Evolutionary conservation across 768 basidiomycete genomes (phyloP).

Genomic region (Hypsizygus marmoreus): DNA sequence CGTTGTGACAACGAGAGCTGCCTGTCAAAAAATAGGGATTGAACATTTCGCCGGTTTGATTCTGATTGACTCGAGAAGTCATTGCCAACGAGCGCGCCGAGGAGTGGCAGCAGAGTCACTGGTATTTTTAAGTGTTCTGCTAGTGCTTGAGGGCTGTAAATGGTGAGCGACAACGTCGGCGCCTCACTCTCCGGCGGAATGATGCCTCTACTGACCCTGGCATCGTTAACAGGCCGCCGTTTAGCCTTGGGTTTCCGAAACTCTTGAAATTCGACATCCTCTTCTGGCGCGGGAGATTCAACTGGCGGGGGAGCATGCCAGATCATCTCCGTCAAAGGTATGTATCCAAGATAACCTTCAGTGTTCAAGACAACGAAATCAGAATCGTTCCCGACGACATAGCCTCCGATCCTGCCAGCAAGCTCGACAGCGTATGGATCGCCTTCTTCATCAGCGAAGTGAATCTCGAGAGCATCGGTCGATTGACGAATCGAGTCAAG

Average conservation of each 20-base stretch:
- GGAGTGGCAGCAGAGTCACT: conserved; percentile 69
- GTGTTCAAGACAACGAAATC: conserved; percentile 80
- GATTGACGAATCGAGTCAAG: conserved; percentile 41
- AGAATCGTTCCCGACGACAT: conserved; percentile 78
- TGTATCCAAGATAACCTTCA: conserved; percentile 76
- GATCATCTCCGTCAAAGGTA: conserved; percentile 74
- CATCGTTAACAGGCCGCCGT: conserved; percentile 36
- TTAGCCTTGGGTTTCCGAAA: conserved; percentile 56
- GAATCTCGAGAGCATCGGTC: conserved; percentile 47
- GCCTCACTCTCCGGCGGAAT: conserved; percentile 55
- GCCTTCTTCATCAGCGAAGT: conserved; percentile 81
- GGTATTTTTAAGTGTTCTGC: conserved; percentile 71
- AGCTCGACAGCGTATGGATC: conserved; percentile 86
- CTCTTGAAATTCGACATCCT: conserved; percentile 59
- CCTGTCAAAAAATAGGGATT: conserved; percentile 69
- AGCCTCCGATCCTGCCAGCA: conserved; percentile 71
- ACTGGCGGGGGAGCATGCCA: conserved; percentile 48
- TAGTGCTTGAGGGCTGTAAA: conserved; percentile 62
- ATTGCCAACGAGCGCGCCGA: conserved; percentile 80
- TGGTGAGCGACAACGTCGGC: conserved; percentile 52
- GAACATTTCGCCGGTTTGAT: conserved; percentile 49
- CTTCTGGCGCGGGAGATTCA: conserved; percentile 33
- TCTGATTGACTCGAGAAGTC: conserved; percentile 66
- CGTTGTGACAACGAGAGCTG: conserved; percentile 59
- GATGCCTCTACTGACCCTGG: conserved; percentile 36